These are phyloP conservation scores for Coemansia sp. DNA, from an alignment of 192 early-diverging fungal genomes.

Conservation along the genomic window DNA sequence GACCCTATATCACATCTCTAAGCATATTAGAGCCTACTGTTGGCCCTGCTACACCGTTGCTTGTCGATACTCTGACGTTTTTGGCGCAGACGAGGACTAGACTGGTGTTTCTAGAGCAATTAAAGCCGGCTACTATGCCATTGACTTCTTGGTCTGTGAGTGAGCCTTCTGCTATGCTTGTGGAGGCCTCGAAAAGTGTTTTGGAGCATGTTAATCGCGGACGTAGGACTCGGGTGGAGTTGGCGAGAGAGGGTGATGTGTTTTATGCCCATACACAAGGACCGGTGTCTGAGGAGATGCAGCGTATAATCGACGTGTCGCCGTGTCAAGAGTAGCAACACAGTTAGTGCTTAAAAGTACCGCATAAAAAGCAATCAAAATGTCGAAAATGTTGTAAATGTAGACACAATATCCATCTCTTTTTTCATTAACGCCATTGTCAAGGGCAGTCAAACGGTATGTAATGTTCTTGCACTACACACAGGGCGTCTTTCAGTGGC, in stretches of 20 bases:
- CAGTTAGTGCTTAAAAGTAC: background rate
- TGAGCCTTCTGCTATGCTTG: background rate
- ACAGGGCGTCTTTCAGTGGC: too few species aligned
- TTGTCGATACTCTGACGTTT: slow-evolving; percentile 44
- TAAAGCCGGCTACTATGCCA: slow-evolving; percentile 32
- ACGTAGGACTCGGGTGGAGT: slow-evolving; percentile 8
- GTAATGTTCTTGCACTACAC: too few species aligned
- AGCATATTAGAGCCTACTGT: slow-evolving; percentile 3
- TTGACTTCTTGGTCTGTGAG: slow-evolving; percentile 38
- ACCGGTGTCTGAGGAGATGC: slow-evolving; percentile 22
- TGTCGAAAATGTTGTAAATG: too few species aligned
- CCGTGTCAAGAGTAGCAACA: slow-evolving; percentile 21
- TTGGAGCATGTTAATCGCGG: slow-evolving; percentile 27
- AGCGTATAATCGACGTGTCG: slow-evolving; percentile 25
- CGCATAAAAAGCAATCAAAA: too few species aligned
- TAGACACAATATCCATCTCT: too few species aligned
- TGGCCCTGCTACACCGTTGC: slow-evolving; percentile 24
- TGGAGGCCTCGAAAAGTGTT: slow-evolving; percentile 9
- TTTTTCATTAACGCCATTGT: too few species aligned
- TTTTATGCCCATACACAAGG: slow-evolving; percentile 51
- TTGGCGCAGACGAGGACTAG: slow-evolving; percentile 28
- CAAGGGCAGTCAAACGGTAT: too few species aligned
- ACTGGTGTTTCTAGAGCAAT: slow-evolving; percentile 37
- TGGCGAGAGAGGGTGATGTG: slow-evolving; percentile 30
- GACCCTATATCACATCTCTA: slow-evolving; percentile 35